Conservation (phyloP, 1,284 basidiomycete species). For the Ustilago nuda region DNA sequence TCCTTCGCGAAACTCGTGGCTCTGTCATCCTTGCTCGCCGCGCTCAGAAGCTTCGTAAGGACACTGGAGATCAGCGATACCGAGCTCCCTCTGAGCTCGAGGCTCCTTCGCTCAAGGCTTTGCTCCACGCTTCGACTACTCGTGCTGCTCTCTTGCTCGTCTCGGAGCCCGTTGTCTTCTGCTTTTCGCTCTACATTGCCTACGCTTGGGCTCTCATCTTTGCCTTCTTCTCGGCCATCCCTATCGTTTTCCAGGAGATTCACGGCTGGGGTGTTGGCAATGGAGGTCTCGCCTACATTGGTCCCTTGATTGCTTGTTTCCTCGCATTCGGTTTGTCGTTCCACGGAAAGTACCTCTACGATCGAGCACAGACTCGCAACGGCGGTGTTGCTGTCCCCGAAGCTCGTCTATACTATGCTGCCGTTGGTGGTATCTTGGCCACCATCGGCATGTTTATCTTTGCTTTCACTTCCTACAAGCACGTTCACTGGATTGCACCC, state of each 20-base stretch:
- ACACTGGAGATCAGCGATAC: conserved; percentile 67
- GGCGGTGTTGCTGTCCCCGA: conserved; percentile 58
- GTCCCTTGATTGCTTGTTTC: conserved; percentile 64
- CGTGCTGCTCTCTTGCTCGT: conserved; percentile 65
- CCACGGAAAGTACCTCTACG: conserved; percentile 59
- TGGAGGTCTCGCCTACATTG: conserved; percentile 68
- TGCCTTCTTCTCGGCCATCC: conserved; percentile 67
- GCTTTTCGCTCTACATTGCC: conserved; percentile 66
- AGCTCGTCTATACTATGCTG: conserved; percentile 59
- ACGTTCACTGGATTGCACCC: conserved; percentile 61
- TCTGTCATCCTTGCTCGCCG: conserved; percentile 64
- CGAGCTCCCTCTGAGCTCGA: conserved; percentile 68
- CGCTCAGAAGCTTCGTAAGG: conserved; percentile 65
- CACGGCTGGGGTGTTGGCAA: conserved; percentile 68
- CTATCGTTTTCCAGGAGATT: conserved; percentile 67
- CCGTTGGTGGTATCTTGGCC: conserved; percentile 50
- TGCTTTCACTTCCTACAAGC: conserved; percentile 57
- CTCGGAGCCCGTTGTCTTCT: conserved; percentile 67
- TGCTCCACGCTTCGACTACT: conserved; percentile 64
- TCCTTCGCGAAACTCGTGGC: conserved; percentile 69
- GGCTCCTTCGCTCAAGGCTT: conserved; percentile 63
- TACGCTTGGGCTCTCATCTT: conserved; percentile 66
- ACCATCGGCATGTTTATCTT: conserved; percentile 62
- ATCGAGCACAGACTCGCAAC: conserved; percentile 48
- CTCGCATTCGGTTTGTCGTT: conserved; percentile 62